A percentile compares a stretch with the other conserved stretches of the same genome.
These are phyloP conservation scores for Heliamphora exappendiculata DNA, from an alignment of 148 eudicot genomes.

Conservation along the genomic window DNA sequence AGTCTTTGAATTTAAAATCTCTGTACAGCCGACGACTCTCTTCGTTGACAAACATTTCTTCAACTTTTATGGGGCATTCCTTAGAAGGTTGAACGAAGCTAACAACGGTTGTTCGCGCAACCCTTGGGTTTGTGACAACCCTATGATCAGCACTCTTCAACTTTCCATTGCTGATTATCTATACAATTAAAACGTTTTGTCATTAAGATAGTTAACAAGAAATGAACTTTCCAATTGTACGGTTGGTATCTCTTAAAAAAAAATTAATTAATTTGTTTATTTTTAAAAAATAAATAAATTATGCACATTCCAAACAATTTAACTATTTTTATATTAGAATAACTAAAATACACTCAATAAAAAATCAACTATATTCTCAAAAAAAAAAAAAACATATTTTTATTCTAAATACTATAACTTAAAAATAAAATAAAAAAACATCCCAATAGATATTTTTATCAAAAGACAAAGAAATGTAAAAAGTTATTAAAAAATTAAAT, in stretches of 20 bases:
- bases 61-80: neutral
- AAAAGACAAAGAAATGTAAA: too few relatives aligned
- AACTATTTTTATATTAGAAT: slow-evolving; percentile 1
- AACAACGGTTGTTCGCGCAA: neutral
- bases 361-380: too few relatives aligned
- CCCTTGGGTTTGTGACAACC: neutral
- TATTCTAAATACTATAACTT: too few relatives aligned
- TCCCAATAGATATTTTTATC: too few relatives aligned
- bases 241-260: too few relatives aligned
- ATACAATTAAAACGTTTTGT: neutral
- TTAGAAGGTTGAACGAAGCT: neutral
- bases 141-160: slow-evolving; percentile 12
- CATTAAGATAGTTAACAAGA: neutral
- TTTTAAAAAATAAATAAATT: neutral
- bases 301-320: too few relatives aligned
- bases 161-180: slow-evolving; percentile 8
- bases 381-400: too few relatives aligned
- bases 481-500: too few relatives aligned
- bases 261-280: too few relatives aligned
- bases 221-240: too few relatives aligned
- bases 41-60: slow-evolving; percentile 2
- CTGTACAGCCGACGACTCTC: neutral
- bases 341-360: too few relatives aligned
- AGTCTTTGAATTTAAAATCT: neutral
- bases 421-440: too few relatives aligned